Base-by-base conservation (phyloP, 164 flowering plant species). In the Akebia trifoliata region DNA sequence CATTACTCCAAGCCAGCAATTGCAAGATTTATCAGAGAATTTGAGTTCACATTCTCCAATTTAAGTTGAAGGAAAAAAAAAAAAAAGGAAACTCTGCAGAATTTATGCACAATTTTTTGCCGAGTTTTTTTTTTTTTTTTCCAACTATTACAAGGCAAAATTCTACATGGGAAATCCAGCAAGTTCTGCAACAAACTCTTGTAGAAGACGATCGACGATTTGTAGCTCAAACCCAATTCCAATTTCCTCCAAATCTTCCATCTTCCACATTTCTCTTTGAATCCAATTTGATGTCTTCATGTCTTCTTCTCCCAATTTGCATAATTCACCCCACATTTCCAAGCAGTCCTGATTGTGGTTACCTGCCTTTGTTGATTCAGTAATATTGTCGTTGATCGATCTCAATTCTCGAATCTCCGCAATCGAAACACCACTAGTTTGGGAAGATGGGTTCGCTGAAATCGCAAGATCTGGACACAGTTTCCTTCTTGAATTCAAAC, bases 181-280 rank as follows among this genome's bases (percentile, higher is more conserved):
- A 15, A 77, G 53, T 62, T 75, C 73, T n/a, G 42, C 49, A 54
- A 81, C 64, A 10, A 78, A 32, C 43, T 85, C 91, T 9, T 61
- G 61, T 43, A 85, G 39, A 59, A 85, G 56, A 22, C 63, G 65
- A 52, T 79, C 80, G n/a, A 84, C 20, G 56, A 85, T 73, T 37
- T 66, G 60, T 14, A 63, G 54, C 18, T 61, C 79, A 32, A 79
- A 32, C 53, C 76, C 75, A 45, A 50, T 62, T 32, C 68, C 64
- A 26, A 79, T 64, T n/a, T 68, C 77, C 66, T 71, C 73, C 43
- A 59, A 29, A 8, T 81, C 81, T 56, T 76, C 69, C 21, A 45
- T 10, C 60, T 60, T 72, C 63, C 35, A 35, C 26, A 45, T 30
- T 28, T 62, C 65, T 9, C 30, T 67, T 9, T 21, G 8, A 4